A percentile compares a stretch with the other conserved stretches of the same genome.
These are phyloP conservation scores for Suhomyces canberraensis DNA, from an alignment of 805 yeast genomes.

Conservation along the genomic window DNA sequence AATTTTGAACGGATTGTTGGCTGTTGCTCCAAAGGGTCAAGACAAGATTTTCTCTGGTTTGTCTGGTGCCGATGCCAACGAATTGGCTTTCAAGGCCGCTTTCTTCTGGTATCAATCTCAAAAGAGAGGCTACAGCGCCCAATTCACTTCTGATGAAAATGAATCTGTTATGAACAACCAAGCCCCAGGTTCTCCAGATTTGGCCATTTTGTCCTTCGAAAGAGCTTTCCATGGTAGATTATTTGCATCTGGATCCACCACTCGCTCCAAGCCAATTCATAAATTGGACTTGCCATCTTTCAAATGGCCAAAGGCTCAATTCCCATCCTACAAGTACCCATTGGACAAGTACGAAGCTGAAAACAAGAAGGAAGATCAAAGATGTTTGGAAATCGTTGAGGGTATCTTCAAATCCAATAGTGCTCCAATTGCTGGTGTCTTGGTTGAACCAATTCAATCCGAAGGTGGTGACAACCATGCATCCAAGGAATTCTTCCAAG, in stretches of 20 bases:
- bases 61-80: constrained; percentile 87
- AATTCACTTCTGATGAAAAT: constrained; percentile 68
- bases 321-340: constrained; percentile 84
- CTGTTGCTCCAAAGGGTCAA: constrained; percentile 78
- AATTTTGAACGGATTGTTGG: constrained; percentile 46
- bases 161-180: constrained; percentile 71
- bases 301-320: constrained; percentile 96
- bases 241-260: constrained; percentile 86
- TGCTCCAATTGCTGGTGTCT: constrained; percentile 80
- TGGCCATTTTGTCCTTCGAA: constrained; percentile 82
- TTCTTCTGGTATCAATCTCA: constrained; percentile 73
- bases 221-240: constrained; percentile 93
- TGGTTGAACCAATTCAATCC: constrained; percentile 88
- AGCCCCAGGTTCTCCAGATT: constrained; percentile 85
- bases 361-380: constrained; percentile 74
- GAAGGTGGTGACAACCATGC: constrained; percentile 94
- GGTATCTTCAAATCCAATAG: constrained; percentile 63
- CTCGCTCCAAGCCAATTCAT: constrained; percentile 93
- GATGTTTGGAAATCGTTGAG: constrained; percentile 78
- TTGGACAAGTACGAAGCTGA: constrained; percentile 59
- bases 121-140: constrained; percentile 50
- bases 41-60: constrained; percentile 73
- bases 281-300: constrained; percentile 90
- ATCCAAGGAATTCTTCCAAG: constrained; percentile 73
- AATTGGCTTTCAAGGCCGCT: constrained; percentile 85